Conservation (phyloP, 2,329 filamentous ascomycete genomes). For the Hypoxylon sp. region DNA sequence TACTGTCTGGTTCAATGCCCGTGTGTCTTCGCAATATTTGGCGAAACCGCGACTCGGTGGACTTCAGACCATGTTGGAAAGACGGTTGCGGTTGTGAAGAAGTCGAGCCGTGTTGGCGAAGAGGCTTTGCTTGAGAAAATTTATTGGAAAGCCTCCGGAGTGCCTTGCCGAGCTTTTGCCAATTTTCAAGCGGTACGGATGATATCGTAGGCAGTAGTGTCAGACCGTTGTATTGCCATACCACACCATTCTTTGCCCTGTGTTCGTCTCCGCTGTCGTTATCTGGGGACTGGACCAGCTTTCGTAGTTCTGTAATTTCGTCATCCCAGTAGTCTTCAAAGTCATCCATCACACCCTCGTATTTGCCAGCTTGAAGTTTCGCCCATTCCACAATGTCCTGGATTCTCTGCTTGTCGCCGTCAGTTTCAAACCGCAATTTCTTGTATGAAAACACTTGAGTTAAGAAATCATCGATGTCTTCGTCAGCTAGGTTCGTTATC, state of each 20-base stretch:
- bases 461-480: background rate
- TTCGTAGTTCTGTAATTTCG: background rate
- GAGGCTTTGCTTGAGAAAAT: background rate
- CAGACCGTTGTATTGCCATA: no score
- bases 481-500: background rate
- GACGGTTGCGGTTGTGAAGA: background rate
- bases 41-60: no score
- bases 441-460: background rate
- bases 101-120: background rate
- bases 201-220: no score
- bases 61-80: background rate
- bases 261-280: no score
- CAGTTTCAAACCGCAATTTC: background rate
- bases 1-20: no score
- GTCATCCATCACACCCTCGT: background rate
- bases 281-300: no score
- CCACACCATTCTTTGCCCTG: no score
- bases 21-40: no score
- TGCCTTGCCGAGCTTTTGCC: background rate
- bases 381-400: slow-evolving; percentile 3
- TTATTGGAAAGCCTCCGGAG: background rate
- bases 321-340: slow-evolving; percentile 1
- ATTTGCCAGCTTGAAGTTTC: background rate
- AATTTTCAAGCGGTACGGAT: background rate
- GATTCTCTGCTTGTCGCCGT: background rate